Base-by-base conservation (phyloP, 805 yeast genomes). In the Yarrowia sp. region DNA sequence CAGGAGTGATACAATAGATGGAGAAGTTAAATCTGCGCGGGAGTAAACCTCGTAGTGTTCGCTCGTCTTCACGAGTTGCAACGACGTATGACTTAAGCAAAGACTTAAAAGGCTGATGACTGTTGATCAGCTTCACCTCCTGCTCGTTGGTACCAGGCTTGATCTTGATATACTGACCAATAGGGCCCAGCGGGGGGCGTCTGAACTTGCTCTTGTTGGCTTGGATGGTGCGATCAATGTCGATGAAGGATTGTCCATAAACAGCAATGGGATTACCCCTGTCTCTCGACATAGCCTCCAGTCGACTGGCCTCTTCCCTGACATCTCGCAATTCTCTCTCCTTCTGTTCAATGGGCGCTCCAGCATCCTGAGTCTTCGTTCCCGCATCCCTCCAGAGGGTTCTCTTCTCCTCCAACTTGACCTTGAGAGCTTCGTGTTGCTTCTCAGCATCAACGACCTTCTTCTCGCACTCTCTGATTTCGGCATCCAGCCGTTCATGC, bases 101-200 rank as follows among this genome's bases (percentile, higher is more conserved):
- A 1, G 11, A n/a, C 11, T 16, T 8, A 11, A 35, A 16, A 24
- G 10, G 17, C 6, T 7, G n/a, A n/a, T 10, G 9, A 24, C n/a
- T 35, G 26, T 54, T 54, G 35, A 54, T 54, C n/a, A 36, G 28
- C 4, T 2, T 54, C 11, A 17, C 12, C 2, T 54, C 30, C 3
- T n/a, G n/a, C 2, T 38, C 16, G 11, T 14, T 38, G 12, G 61
- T 36, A 2, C 35, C 40, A 7, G 33, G 46, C 26, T 54, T 54
- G 24, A 36, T 9, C 61, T 38, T 54, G 46, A 54, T 38, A 22
- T 58, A 58, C 38, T 43, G 63, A 17, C 51, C 63, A 3, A 58
- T 2, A 5, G 63, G 63, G 6, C 63, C 63, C 8, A 58, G 38
- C 7, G 63, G 65, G 2, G 24, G 44, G 36, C 2, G 26, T 9